Evolutionary conservation across 164 flowering plant species (phyloP), one percentile per base, ranked within the genome.

Genomic region (Vitis rotundifolia): DNA sequence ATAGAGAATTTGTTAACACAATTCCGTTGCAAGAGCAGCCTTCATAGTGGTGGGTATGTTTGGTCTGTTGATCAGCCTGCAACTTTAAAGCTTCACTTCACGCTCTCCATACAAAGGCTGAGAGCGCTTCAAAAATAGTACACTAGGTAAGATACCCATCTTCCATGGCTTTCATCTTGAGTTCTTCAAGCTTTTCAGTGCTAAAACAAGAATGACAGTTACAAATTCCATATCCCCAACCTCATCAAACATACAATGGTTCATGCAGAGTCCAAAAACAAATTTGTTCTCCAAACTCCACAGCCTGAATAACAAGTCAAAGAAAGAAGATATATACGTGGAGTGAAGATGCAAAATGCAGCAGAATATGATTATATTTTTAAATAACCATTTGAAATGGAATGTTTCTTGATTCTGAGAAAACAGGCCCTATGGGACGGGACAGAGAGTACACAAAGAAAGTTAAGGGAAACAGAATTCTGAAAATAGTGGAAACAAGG

Each of bases 1-100:
- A 73, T 4, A 64, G 13, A 12, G 70, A 44, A 49, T 66, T 48
- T 5, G 75, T 63, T 64, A 74, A 52, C 31, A 76, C 81, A 60
- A 83, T 79, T 8, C 80, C 89, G 61, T 87, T 87, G 2, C 91
- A 87, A 61, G 78, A 82, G 76, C 76, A 87, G 26, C 86, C 86
- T 67, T 75, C 86, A 87, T 9, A 84, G 13, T 5, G 81, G 74
- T 2, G 88, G 83, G 18, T 62, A 83, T 3, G 83, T 67, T 83
- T 81, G 8, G 87, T 82, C 19, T 68, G 58, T 63, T 87, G 84
- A 7, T 85, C 73, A 5, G 78, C 77, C 19, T 57, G 18, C 61
- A 82, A 28, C 2, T 63, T 69, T 9, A 83, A 60, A 2, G 88
- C 82, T 48, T 69, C 44, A 37, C 77, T 78, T 59, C 87, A 37